These are phyloP conservation scores for Cladophialophora bantiana DNA, from an alignment of 2,329 filamentous ascomycete species.

Conservation along the genomic window DNA sequence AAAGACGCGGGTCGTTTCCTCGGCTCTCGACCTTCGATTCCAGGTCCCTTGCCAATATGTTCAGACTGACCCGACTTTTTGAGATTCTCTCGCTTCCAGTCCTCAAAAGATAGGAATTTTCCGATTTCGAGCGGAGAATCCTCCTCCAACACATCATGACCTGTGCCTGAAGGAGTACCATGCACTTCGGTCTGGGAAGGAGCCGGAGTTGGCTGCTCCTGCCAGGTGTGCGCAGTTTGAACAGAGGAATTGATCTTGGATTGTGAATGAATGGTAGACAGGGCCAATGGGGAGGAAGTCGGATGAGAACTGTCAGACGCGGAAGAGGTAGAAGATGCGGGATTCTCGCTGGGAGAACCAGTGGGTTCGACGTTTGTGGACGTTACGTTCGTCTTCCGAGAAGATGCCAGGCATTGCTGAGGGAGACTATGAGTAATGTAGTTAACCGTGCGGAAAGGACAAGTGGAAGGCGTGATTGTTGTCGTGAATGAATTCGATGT, in stretches of 20 bases:
- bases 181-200: slow-evolving; percentile 7
- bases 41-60: slow-evolving; percentile 64
- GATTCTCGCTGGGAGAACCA: slow-evolving; percentile 2
- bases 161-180: not conserved
- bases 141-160: slow-evolving; percentile 53
- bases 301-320: slow-evolving; percentile 2
- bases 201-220: slow-evolving; percentile 9
- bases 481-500: slow-evolving; percentile 16
- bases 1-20: slow-evolving; percentile 62
- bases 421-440: slow-evolving; percentile 81
- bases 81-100: slow-evolving; percentile 95
- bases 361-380: slow-evolving; percentile 24
- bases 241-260: not conserved
- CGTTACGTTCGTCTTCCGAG: slow-evolving; percentile 37
- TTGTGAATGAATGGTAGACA: not conserved
- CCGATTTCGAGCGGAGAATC: slow-evolving; percentile 74
- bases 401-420: slow-evolving; percentile 74
- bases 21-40: slow-evolving; percentile 45
- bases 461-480: slow-evolving; percentile 44
- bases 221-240: not conserved
- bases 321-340: slow-evolving; percentile 9
- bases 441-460: slow-evolving; percentile 71
- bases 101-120: slow-evolving; percentile 94
- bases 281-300: not conserved
- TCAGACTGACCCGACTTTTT: slow-evolving; percentile 82